These are phyloP conservation scores for Stagonosporopsis cucurbitacearum DNA, from an alignment of 2,329 filamentous ascomycete genomes.

Conservation along the genomic window DNA sequence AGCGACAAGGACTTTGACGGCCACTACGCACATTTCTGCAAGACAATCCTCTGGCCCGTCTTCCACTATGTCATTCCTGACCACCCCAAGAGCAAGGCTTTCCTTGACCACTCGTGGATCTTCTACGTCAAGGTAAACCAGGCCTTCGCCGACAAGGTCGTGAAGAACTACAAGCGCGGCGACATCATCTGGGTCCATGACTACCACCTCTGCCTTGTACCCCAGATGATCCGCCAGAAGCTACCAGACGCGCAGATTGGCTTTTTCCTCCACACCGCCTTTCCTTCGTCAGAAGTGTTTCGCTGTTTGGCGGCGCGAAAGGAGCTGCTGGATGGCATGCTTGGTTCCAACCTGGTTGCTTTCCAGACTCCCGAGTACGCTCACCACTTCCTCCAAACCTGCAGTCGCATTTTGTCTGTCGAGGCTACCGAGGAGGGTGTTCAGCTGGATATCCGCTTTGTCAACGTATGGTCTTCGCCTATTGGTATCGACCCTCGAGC, in stretches of 20 bases:
- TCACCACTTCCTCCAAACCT: slow-evolving; percentile 93
- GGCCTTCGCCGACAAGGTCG: slow-evolving; percentile 87
- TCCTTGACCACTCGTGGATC: slow-evolving; percentile 95
- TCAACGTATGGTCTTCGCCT: slow-evolving; percentile 82
- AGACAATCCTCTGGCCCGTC: slow-evolving; percentile 96
- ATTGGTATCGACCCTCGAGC: slow-evolving; percentile 90
- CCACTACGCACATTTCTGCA: slow-evolving; percentile 95
- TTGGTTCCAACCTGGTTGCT: slow-evolving; percentile 88
- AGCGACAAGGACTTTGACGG: slow-evolving; percentile 93
- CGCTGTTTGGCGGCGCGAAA: slow-evolving; percentile 86
- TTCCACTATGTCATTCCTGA: slow-evolving; percentile 99
- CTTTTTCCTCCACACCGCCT: slow-evolving; percentile 93
- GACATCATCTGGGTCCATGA: slow-evolving; percentile 96
- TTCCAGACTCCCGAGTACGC: slow-evolving; percentile 96
- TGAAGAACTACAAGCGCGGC: slow-evolving; percentile 90
- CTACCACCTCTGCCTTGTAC: slow-evolving; percentile 90
- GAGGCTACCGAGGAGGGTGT: slow-evolving; percentile 89
- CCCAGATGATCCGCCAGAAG: slow-evolving; percentile 86
- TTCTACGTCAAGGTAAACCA: slow-evolving; percentile 94
- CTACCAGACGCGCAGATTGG: slow-evolving; percentile 93
- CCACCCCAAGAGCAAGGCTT: slow-evolving; percentile 97
- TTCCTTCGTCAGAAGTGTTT: slow-evolving; percentile 96
- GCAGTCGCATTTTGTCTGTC: slow-evolving; percentile 86
- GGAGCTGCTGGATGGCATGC: slow-evolving; percentile 87
- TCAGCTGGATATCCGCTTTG: slow-evolving; percentile 89